Percentiles rank a stretch among this genome's conserved stretches.
Conservation (phyloP, 1,284 basidiomycete genomes). For the Papiliotrema nemorosa region DNA sequence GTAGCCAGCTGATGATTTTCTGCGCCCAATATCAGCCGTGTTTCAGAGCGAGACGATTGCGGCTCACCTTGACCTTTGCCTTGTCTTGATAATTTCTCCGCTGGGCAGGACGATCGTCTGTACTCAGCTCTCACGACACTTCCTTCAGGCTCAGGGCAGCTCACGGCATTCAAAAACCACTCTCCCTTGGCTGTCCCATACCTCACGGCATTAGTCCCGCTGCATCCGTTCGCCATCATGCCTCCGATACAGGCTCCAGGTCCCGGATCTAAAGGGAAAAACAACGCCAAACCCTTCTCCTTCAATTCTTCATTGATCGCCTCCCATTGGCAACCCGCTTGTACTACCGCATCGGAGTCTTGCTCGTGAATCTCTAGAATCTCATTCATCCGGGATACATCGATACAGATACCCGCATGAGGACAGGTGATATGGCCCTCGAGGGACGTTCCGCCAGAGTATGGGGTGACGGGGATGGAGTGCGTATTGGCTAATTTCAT, state of each 20-base stretch:
- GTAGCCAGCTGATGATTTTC: slow-evolving; percentile 84
- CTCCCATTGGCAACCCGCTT: slow-evolving; percentile 76
- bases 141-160: slow-evolving; percentile 24
- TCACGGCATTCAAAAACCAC: slow-evolving; percentile 72
- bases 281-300: slow-evolving; percentile 67
- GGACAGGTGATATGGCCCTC: slow-evolving; percentile 41
- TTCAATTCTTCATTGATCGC: slow-evolving; percentile 71
- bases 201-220: slow-evolving; percentile 72
- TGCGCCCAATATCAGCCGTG: too few relatives aligned
- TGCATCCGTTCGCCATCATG: slow-evolving; percentile 73
- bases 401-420: slow-evolving; percentile 72
- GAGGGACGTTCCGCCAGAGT: slow-evolving; percentile 36
- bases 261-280: slow-evolving; percentile 73
- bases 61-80: slow-evolving; percentile 59
- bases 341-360: slow-evolving; percentile 75
- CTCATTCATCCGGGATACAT: slow-evolving; percentile 76
- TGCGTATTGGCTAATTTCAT: slow-evolving; percentile 30
- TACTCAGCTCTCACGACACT: neutral
- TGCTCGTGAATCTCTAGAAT: slow-evolving; percentile 62
- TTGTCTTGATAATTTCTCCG: slow-evolving; percentile 87
- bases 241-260: slow-evolving; percentile 76
- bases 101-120: slow-evolving; percentile 81
- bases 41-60: neutral
- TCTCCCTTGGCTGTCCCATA: slow-evolving; percentile 79
- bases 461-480: slow-evolving; percentile 37